Base-by-base conservation (phyloP, 345 rosid species). In the Corchorus olitorius region DNA sequence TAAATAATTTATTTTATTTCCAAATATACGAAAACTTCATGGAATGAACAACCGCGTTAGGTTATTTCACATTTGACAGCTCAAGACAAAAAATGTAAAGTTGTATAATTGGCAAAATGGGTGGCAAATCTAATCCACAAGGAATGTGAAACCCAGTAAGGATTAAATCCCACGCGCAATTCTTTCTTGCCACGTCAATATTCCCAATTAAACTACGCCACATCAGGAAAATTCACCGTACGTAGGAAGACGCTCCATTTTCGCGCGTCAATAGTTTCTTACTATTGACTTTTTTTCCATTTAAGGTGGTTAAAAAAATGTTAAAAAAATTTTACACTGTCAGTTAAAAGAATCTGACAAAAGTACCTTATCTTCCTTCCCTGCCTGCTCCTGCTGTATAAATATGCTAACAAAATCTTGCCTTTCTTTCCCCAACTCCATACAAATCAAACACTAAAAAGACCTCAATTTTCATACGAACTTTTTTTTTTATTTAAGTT, bases 51-150 rank as follows among this genome's bases (percentile, higher is more conserved):
- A 54, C 48, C 68, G 68, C 68, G 68, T 64, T 64, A 17, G 49
- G 48, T 8, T 64, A 15, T 14, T 49, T 27, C 13, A 49, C 59
- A 69, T 14, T 49, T 27, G 41, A 49, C 59, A 69, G 9, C 48
- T 0, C 48, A 8, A 5, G 12, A 69, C 48, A 8, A 5, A 27
- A 69, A 46, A 27, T n/a, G n/a, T 27, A 33, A 22, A 33, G 59
- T 10, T 50, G 59, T 15, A 70, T 53, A 8, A 16, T 50, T 50
- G 59, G 60, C 16, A 70, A 70, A 27, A 70, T 35, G 8, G 73
- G 45, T 70, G 46, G 73, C 46, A 69, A 50, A 50, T 69, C 59
- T 50, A 69, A 50, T 50, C 73, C 73, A 14, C 15, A 50, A 39
- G 45, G 59, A 50, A 69, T 50, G 43, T 49, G 12, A 69, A 69